These are phyloP conservation scores for Pilatotrama ljubarskyi DNA, from an alignment of 768 basidiomycete species.

Conservation along the genomic window DNA sequence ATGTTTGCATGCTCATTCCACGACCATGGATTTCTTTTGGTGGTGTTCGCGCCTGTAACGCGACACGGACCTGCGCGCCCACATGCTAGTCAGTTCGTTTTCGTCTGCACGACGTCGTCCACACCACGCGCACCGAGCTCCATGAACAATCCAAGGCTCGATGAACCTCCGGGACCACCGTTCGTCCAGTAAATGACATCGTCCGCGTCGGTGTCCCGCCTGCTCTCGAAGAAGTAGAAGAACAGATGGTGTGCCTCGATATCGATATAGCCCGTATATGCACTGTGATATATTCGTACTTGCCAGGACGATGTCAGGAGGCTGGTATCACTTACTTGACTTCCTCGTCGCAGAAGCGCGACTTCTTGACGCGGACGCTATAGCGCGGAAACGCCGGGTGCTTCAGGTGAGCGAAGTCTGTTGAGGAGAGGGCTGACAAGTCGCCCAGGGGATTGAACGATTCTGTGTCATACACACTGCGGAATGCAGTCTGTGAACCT, in stretches of 20 bases:
- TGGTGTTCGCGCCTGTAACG: conserved; percentile 49
- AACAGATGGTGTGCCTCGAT: conserved; percentile 51
- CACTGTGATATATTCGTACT: conserved; percentile 41
- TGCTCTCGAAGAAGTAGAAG: conserved; percentile 52
- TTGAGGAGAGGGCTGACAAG: background rate
- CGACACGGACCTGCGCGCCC: conserved; percentile 59
- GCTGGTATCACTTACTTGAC: conserved; percentile 26
- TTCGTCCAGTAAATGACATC: conserved; percentile 38
- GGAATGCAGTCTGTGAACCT: too few species aligned
- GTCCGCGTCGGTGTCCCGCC: conserved; percentile 35
- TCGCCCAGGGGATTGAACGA: conserved; percentile 16
- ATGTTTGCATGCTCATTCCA: conserved; percentile 73
- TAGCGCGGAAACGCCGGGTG: conserved; percentile 48
- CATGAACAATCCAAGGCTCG: conserved; percentile 41
- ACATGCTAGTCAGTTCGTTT: background rate
- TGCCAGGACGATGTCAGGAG: background rate
- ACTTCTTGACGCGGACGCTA: conserved; percentile 43
- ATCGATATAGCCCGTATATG: conserved; percentile 75
- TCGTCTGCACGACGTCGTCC: background rate
- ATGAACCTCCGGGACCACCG: conserved; percentile 34
- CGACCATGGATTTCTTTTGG: conserved; percentile 56
- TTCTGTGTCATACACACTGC: background rate
- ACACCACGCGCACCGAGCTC: conserved; percentile 45
- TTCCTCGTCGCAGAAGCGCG: conserved; percentile 43
- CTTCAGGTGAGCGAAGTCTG: conserved; percentile 37